Conservation (phyloP, 345 rosid genomes). For the Syzygium aqueum region DNA sequence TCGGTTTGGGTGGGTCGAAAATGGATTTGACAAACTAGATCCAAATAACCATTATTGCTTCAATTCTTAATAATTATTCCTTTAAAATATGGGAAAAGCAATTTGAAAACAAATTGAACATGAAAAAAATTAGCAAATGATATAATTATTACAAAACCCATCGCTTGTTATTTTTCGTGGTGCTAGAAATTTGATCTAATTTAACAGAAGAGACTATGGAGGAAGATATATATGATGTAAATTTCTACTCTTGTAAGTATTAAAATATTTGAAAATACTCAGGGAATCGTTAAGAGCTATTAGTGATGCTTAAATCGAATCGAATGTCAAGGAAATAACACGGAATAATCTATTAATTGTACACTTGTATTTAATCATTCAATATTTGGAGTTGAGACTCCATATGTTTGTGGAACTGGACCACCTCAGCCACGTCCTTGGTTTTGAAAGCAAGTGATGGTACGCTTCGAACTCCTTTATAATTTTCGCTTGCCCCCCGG, state of each 20-base stretch:
- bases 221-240: neutral
- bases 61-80: neutral
- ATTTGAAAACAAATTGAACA: neutral
- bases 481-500: slow-evolving; percentile 14
- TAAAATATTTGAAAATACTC: neutral
- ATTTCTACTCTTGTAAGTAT: neutral
- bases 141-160: neutral
- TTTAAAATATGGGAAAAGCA: neutral
- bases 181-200: neutral
- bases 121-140: neutral
- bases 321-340: neutral
- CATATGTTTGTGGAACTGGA: slow-evolving; percentile 47
- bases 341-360: neutral
- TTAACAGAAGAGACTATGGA: neutral
- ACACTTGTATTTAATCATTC: slow-evolving; percentile 77
- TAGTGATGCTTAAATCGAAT: neutral
- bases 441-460: slow-evolving; percentile 42
- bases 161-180: neutral
- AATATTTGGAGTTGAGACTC: slow-evolving; percentile 70
- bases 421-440: slow-evolving; percentile 62
- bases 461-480: slow-evolving; percentile 37
- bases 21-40: neutral
- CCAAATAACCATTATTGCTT: neutral
- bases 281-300: neutral
- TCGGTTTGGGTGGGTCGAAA: neutral